Conservation (phyloP, 2,329 filamentous ascomycete genomes). For the Trichoderma koningii region DNA sequence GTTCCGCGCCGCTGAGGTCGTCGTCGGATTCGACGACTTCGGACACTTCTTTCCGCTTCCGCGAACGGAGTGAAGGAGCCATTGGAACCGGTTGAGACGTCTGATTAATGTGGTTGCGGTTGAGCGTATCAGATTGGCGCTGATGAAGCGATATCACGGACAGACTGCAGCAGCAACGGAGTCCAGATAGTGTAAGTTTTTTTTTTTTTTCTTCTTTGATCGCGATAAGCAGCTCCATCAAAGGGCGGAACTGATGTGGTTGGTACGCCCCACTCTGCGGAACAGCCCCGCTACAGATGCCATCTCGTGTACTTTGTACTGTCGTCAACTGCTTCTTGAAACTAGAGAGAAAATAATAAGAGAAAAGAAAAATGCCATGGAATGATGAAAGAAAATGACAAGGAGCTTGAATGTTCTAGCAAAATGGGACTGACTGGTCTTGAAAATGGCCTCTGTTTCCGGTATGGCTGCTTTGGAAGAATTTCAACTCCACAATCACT, state of each 20-base stretch:
- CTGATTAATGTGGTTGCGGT: not conserved
- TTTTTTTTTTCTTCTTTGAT: constrained; percentile 27
- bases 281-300: constrained; percentile 3
- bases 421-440: too few species aligned
- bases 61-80: constrained; percentile 34
- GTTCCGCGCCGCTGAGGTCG: constrained; percentile 57
- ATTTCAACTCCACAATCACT: too few species aligned
- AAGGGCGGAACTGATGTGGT: constrained; percentile 7
- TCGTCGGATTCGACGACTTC: constrained; percentile 59
- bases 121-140: not conserved
- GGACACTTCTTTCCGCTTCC: constrained; percentile 67
- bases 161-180: not conserved
- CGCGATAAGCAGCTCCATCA: constrained; percentile 26
- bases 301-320: not conserved
- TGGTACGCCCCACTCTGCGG: constrained; percentile 19
- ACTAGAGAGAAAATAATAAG: too few species aligned
- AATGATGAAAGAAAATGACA: not conserved
- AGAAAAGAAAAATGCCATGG: not conserved
- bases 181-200: constrained; percentile 25
- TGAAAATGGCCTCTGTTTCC: too few species aligned
- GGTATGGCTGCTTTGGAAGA: too few species aligned
- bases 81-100: constrained; percentile 21
- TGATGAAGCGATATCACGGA: constrained; percentile 2
- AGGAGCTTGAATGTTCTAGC: too few species aligned
- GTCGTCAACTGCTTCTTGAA: too few species aligned